phyloP scores from a whole-genome alignment of 345 rosid species.

The Microthlaspi erraticum region DNA sequence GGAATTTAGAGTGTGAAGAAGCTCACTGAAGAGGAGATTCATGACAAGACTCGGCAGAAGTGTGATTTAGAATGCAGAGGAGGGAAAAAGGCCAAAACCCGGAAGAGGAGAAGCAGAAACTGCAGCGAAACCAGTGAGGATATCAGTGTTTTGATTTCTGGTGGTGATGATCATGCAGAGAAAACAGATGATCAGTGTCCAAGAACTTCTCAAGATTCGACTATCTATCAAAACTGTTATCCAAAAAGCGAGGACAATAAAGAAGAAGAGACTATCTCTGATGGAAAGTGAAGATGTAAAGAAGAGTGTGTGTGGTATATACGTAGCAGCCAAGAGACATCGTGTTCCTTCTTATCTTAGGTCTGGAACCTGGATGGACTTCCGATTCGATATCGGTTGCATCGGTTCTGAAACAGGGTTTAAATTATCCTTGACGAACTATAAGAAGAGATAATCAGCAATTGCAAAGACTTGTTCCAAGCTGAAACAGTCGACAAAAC shows the following conservation, averaged over 20 bases:
- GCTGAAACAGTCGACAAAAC: conserved; percentile 15
- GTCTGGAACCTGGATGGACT: conserved; percentile 72
- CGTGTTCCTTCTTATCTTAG: no score
- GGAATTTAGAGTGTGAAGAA: conserved; percentile 64
- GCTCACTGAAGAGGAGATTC: conserved; percentile 85
- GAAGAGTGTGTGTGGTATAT: conserved; percentile 67
- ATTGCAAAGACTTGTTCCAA: conserved; percentile 40
- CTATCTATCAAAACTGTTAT: conserved; percentile 14
- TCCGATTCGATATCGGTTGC: conserved; percentile 50
- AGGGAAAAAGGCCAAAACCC: conserved; percentile 46
- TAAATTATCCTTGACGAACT: conserved; percentile 67
- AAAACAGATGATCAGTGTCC: conserved; percentile 56
- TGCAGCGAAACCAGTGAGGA: conserved; percentile 54
- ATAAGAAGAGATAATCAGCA: conserved; percentile 56
- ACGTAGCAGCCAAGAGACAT: conserved; percentile 88
- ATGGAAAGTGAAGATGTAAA: conserved; percentile 49
- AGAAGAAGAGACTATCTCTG: conserved; percentile 48
- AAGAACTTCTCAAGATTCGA: conserved; percentile 52
- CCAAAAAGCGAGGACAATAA: conserved; percentile 46
- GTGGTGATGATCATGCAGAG: conserved; percentile 52
- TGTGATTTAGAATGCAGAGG: conserved; percentile 50
- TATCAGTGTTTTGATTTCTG: conserved; percentile 42
- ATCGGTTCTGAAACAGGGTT: conserved; percentile 55
- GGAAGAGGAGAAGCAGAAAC: conserved; percentile 59
- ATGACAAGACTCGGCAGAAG: conserved; percentile 46